Percentiles rank a stretch among this genome's conserved stretches.
Conservation (phyloP, 768 basidiomycete genomes). For the Russula virescens region DNA sequence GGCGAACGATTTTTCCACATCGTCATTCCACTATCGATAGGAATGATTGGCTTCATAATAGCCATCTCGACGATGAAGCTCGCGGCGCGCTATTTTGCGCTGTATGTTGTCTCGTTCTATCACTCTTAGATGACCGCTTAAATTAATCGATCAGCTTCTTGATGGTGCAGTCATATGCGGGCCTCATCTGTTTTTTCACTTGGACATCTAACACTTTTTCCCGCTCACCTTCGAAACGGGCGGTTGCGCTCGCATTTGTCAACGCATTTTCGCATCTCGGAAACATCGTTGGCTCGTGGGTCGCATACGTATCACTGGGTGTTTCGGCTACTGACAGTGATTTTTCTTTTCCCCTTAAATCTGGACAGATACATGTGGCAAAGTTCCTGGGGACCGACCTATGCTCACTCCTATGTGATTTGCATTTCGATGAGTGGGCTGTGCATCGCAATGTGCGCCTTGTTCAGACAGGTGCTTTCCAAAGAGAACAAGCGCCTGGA, state of each 20-base stretch:
- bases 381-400: constrained; percentile 61
- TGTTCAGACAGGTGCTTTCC: constrained; percentile 32
- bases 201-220: constrained; percentile 59
- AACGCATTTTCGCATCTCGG: constrained; percentile 80
- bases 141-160: constrained; percentile 50
- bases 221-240: constrained; percentile 79
- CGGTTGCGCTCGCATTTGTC: constrained; percentile 78
- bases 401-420: constrained; percentile 64
- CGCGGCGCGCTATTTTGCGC: constrained; percentile 56
- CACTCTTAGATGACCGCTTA: not conserved
- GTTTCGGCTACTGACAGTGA: constrained; percentile 7
- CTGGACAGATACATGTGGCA: constrained; percentile 59
- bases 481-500: constrained; percentile 30
- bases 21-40: constrained; percentile 44
- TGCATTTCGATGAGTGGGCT: constrained; percentile 55
- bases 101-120: constrained; percentile 36
- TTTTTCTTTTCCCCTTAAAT: not conserved
- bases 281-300: constrained; percentile 78
- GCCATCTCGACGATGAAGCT: constrained; percentile 59
- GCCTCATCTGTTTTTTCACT: constrained; percentile 58
- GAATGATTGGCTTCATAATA: constrained; percentile 64
- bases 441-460: constrained; percentile 35
- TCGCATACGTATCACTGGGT: constrained; percentile 21
- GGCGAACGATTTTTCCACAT: constrained; percentile 73
- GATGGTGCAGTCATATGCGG: constrained; percentile 70